phyloP scores from a whole-genome alignment of 2,329 filamentous ascomycete genomes.

The Talaromyces atroroseus region DNA sequence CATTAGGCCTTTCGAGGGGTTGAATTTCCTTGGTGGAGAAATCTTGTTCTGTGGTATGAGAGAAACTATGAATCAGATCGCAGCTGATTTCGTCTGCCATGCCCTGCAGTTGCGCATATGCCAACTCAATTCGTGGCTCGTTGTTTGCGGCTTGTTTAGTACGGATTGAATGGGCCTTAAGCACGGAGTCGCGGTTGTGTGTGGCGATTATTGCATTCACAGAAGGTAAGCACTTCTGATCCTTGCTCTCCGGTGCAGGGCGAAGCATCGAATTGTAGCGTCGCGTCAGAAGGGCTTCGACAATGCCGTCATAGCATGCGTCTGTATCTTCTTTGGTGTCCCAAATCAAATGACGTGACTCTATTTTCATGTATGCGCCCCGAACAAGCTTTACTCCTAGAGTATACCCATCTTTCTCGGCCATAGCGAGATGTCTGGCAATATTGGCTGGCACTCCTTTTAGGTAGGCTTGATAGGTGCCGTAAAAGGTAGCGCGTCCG shows the following conservation, averaged over 20 bases:
- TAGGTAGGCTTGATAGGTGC: conserved; percentile 51
- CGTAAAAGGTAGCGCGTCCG: conserved; percentile 48
- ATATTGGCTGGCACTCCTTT: conserved; percentile 45
- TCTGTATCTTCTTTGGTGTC: conserved; percentile 46
- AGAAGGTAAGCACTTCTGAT: conserved; percentile 29
- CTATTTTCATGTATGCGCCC: conserved; percentile 49
- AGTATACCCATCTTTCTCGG: conserved; percentile 45
- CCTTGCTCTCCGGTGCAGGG: conserved; percentile 33
- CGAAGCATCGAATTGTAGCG: conserved; percentile 54
- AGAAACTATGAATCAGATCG: conserved; percentile 45
- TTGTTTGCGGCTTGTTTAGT: conserved; percentile 43
- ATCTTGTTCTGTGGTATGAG: conserved; percentile 10
- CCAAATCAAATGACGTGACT: conserved; percentile 42
- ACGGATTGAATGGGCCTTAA: conserved; percentile 45
- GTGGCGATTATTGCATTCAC: conserved; percentile 55
- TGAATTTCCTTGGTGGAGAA: conserved; percentile 14
- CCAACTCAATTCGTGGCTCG: conserved; percentile 41
- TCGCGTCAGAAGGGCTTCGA: conserved; percentile 50
- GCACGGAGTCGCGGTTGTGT: conserved; percentile 53
- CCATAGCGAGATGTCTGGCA: conserved; percentile 40
- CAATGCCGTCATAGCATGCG: conserved; percentile 52
- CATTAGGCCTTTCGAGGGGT: conserved; percentile 38
- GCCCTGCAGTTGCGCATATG: conserved; percentile 79
- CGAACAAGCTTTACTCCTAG: conserved; percentile 50
- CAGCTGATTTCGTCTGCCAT: conserved; percentile 91